These are phyloP conservation scores for Aureobasidium sp. DNA, from an alignment of 2,329 filamentous ascomycete genomes.

Conservation along the genomic window DNA sequence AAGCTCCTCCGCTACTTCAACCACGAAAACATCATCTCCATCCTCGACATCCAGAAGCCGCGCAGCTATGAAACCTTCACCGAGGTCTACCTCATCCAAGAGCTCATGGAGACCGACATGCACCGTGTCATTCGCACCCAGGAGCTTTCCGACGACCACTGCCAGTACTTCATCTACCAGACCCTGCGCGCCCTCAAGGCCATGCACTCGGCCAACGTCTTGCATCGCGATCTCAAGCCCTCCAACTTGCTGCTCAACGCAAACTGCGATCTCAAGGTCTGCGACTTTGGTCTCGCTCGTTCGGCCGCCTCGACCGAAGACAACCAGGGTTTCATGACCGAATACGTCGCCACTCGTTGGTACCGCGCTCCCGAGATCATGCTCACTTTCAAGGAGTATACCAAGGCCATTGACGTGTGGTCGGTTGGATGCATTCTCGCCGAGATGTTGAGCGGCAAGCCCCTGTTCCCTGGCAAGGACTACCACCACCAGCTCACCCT, in stretches of 20 bases:
- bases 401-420: constrained; percentile 99
- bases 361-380: constrained; percentile 99
- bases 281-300: constrained; percentile 88
- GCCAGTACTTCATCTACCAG: constrained; percentile 99
- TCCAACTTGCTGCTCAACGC: constrained; percentile 95
- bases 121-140: constrained; percentile 97
- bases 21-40: constrained; percentile 99
- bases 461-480: constrained; percentile 95
- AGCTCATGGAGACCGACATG: constrained; percentile 99
- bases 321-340: constrained; percentile 99
- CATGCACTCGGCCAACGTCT: constrained; percentile 98
- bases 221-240: constrained; percentile 94
- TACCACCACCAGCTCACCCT: constrained; percentile 98
- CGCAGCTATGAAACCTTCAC: constrained; percentile 93
- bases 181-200: constrained; percentile 95
- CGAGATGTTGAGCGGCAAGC: constrained; percentile 98
- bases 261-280: constrained; percentile 98
- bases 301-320: constrained; percentile 96
- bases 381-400: constrained; percentile 99
- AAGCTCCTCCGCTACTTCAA: constrained; percentile 98
- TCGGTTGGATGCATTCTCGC: constrained; percentile 96
- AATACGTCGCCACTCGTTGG: constrained; percentile 99
- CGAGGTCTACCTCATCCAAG: constrained; percentile 97
- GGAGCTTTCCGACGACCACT: constrained; percentile 97
- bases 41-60: constrained; percentile 97